Percentiles rank a stretch among this genome's conserved stretches.
These are phyloP conservation scores for Gnomoniopsis sp. DNA, from an alignment of 2,329 filamentous ascomycete genomes.

Conservation along the genomic window DNA sequence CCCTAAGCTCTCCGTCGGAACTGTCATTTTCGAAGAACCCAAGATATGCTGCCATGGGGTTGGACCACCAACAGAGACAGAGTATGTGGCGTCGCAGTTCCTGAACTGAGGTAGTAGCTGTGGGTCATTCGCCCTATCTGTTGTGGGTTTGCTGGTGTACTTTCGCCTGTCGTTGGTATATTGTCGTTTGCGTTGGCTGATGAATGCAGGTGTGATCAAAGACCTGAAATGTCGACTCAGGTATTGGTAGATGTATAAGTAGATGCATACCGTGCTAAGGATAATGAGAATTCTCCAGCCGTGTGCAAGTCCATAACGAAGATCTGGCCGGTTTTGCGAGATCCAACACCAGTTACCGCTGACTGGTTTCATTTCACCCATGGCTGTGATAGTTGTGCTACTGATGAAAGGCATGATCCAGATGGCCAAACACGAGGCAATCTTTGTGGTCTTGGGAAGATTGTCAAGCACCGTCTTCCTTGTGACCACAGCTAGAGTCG, in stretches of 20 bases:
- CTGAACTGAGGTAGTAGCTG: no score
- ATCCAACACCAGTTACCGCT: slow-evolving; percentile 14
- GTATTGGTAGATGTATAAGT: slow-evolving; percentile 15
- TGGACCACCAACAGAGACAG: no score
- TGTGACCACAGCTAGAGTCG: slow-evolving; percentile 8
- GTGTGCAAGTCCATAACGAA: slow-evolving; percentile 7
- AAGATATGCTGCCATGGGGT: no score
- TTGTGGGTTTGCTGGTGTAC: background rate
- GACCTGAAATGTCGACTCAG: background rate
- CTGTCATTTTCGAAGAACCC: no score
- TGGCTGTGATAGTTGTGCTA: background rate
- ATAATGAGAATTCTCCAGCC: slow-evolving; percentile 9
- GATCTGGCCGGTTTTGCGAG: slow-evolving; percentile 1
- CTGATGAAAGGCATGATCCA: slow-evolving; percentile 10
- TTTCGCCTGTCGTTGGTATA: background rate
- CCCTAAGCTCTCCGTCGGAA: no score
- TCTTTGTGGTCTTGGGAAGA: background rate
- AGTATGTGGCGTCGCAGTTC: no score
- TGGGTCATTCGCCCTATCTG: no score
- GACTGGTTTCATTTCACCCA: slow-evolving; percentile 7
- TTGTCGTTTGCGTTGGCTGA: background rate
- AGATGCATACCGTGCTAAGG: slow-evolving; percentile 1
- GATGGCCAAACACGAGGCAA: slow-evolving; percentile 1
- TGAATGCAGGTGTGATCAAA: background rate
- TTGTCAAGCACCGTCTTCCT: background rate